Base-by-base conservation (phyloP, 768 basidiomycete species). In the Lanmaoa pseudosensibilis region DNA sequence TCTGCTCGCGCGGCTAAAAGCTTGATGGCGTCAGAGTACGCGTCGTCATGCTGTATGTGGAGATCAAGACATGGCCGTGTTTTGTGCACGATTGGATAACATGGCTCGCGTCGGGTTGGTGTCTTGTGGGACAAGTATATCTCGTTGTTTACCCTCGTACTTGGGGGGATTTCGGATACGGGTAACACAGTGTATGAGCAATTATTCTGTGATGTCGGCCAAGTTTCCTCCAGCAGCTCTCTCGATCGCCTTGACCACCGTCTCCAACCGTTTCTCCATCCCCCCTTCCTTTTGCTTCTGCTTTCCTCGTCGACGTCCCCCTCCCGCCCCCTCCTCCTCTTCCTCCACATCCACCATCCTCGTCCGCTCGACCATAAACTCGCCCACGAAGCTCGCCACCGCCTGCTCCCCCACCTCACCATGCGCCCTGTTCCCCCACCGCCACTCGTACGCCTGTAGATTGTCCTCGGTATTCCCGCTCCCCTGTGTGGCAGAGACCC, bases 341-440 rank as follows among this genome's bases (percentile, higher is more conserved):
- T 67, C 66, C 19, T 47, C 61, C 13, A 41, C 45, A 12, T 65
- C 62, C 0, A 8, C 71, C 19, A 64, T 19, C n/a, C 33, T 30
- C 15, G 53, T 54, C 9, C 46, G 54, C n/a, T 66, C 63, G 8
- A 66, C 56, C 88, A 93, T 92, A 63, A 94, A 90, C 63, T 90
- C 85, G 2, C 85, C 85, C 2, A 96, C 78, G 64, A 96, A 96
- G 52, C 73, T 74, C 2, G 85, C 90, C 10, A 94, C 75, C 13
- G 78, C 85, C 56, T 78, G 73, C 71, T 98, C 95, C 2, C 91
- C 88, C 5, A 97, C 83, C 72, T 98, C 95, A 33, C 83, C 83
- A 38, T 87, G 81, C 2, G 93, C 86, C 30, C 91, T 80, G 27
- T 80, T 75, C 4, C 94, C 94, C 94, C 94, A 98, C 18, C 84